Evolutionary conservation across 805 yeast genomes (phyloP), one percentile per base, ranked within the genome.

Genomic region (Candida palmyrensis): DNA sequence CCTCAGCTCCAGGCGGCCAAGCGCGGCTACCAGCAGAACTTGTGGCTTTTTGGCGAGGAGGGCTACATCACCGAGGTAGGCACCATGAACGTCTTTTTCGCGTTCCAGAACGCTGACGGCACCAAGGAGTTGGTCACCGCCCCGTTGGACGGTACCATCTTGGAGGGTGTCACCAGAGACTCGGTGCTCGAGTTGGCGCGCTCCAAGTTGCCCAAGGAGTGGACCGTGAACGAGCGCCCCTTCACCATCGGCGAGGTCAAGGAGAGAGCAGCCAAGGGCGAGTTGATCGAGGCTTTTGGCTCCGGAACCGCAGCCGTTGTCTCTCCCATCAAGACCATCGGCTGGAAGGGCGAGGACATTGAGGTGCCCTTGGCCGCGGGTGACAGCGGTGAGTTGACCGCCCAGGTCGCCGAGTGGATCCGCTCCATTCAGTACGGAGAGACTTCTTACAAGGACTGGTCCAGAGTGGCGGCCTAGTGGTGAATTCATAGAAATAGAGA

Each of bases 241-340:
- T 82, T 70, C 64, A 73, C 92, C 42, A 88, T 92, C 45, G 54
- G 60, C 42, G 97, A 90, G 66, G 84, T 90, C 37, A 75, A 70
- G 32, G 86, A 82, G 49, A 77, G 77, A 48, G 82, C 96, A 29
- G 68, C 62, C 32, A 76, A 79, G 58, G 95, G 96, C 40, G 82
- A 84, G 55, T 72, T 90, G 49, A 75, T 89, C 6, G 98, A 92
- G 71, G 95, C 96, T 14, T 90, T 90, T 51, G 97, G 97, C 48
- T 70, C 96, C 14, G 98, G 98, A 52, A 90, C 98, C 37, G 97
- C 98, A 40, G 97, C 97, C 27, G 79, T 90, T 53, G 97, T 92
- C 29, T 79, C 95, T 23, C 97, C 97, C 47, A 87, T 90, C 54
- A 79, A 82, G 61, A 83, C 74, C 49, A 86, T 90, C 53, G 89